These are phyloP conservation scores for Lagenaria siceraria DNA, from an alignment of 306 rosid species.

Conservation along the genomic window DNA sequence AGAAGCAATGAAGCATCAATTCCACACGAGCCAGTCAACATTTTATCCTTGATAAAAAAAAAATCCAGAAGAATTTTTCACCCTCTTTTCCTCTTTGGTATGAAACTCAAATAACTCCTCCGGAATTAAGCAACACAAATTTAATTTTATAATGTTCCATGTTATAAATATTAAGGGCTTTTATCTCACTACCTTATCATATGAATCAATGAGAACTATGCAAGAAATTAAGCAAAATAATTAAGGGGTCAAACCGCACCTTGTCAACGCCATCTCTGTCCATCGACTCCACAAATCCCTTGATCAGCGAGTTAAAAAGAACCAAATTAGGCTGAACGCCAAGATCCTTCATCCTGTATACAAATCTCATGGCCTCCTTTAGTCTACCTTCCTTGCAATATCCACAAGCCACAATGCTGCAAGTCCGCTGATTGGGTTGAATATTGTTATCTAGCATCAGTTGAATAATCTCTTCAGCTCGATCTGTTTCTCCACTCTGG, in stretches of 20 bases:
- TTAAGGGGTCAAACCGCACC: conserved; percentile 20
- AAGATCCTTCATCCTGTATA: conserved; percentile 43
- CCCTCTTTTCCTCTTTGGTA: neutral
- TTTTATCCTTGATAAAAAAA: neutral
- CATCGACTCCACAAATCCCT: conserved; percentile 51
- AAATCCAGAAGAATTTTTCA: neutral
- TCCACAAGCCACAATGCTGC: conserved; percentile 42
- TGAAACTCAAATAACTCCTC: neutral
- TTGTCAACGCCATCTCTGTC: conserved; percentile 58
- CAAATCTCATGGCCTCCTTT: conserved; percentile 45
- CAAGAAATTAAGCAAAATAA: neutral
- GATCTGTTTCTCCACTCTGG: conserved; percentile 41
- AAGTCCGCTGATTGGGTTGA: conserved; percentile 46
- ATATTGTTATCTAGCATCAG: conserved; percentile 47
- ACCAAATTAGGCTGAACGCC: conserved; percentile 39
- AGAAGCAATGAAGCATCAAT: neutral
- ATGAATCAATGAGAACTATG: neutral
- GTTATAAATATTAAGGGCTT: neutral
- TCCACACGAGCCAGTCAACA: neutral
- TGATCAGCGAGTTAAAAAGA: conserved; percentile 41
- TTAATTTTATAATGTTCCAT: neutral
- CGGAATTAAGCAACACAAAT: neutral
- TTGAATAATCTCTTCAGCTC: conserved; percentile 39
- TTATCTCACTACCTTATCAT: neutral
- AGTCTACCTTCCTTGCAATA: conserved; percentile 51